Conservation (phyloP, 2,329 filamentous ascomycete genomes). For the Microsporum ferrugineum region DNA sequence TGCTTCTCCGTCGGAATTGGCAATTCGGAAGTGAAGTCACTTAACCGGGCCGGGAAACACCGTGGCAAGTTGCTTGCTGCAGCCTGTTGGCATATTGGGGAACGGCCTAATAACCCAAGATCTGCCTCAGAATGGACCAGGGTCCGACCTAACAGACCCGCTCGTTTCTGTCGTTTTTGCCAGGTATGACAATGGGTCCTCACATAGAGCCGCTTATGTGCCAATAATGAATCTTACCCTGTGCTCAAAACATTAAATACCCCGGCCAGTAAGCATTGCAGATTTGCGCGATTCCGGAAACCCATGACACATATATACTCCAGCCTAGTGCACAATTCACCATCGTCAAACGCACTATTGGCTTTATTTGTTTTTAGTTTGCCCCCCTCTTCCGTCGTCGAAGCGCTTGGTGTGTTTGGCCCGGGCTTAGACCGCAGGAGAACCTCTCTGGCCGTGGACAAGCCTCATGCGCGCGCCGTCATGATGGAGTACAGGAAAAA, state of each 20-base stretch:
- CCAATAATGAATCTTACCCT: background rate
- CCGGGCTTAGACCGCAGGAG: background rate
- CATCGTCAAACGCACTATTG: constrained; percentile 5
- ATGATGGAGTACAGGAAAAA: background rate
- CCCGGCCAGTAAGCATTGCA: constrained; percentile 1
- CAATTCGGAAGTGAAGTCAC: background rate
- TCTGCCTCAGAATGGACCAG: constrained; percentile 6
- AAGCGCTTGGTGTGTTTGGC: background rate
- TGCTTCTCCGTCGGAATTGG: background rate
- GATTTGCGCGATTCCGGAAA: constrained; percentile 6
- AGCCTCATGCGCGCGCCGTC: background rate
- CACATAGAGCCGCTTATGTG: constrained; percentile 1
- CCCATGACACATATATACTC: constrained; percentile 4
- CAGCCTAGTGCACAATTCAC: constrained; percentile 4
- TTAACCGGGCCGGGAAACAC: background rate
- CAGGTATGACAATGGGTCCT: constrained; percentile 1
- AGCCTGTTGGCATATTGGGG: background rate
- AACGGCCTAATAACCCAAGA: background rate
- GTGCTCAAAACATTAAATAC: background rate
- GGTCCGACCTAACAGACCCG: background rate
- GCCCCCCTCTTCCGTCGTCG: background rate
- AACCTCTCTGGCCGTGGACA: background rate
- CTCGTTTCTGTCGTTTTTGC: background rate
- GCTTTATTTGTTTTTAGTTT: constrained; percentile 3
- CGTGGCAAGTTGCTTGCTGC: background rate